A percentile compares a stretch with the other conserved stretches of the same genome.
phyloP scores from a whole-genome alignment of 371 early-diverging fungal genomes.

The Fennellomyces sp. region DNA sequence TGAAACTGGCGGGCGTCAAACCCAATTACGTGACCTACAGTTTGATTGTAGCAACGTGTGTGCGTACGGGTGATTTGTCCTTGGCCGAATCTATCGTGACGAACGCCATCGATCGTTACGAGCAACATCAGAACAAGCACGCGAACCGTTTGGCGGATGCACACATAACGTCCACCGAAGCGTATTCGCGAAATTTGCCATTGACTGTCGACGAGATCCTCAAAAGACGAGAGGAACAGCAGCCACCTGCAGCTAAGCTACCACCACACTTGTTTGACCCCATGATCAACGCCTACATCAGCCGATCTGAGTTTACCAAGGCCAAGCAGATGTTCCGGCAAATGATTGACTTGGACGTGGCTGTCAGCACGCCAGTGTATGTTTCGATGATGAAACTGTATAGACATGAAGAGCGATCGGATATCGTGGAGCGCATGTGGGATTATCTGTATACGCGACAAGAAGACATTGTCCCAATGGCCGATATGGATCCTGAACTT shows the following conservation, averaged over 20 bases:
- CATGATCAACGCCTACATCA: slow-evolving; percentile 25
- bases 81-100: slow-evolving; percentile 33
- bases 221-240: slow-evolving; percentile 5
- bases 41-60: slow-evolving; percentile 28
- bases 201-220: slow-evolving; percentile 36
- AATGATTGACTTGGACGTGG: slow-evolving; percentile 26
- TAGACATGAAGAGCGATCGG: slow-evolving; percentile 16
- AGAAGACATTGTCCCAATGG: not conserved
- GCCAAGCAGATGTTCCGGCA: slow-evolving; percentile 18
- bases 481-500: slow-evolving; percentile 5
- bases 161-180: not conserved
- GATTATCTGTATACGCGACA: slow-evolving; percentile 13
- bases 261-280: slow-evolving; percentile 39
- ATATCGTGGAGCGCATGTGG: slow-evolving; percentile 40
- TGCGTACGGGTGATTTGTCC: slow-evolving; percentile 18
- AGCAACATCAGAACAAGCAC: not conserved
- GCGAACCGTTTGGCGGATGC: slow-evolving; percentile 7
- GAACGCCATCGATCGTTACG: slow-evolving; percentile 16
- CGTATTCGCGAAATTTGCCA: slow-evolving; percentile 25
- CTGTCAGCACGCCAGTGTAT: slow-evolving; percentile 18
- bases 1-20: slow-evolving; percentile 29
- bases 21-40: slow-evolving; percentile 29
- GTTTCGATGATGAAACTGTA: slow-evolving; percentile 38
- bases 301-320: slow-evolving; percentile 6
- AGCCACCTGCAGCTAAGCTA: slow-evolving; percentile 1